Conservation (phyloP, 306 rosid genomes). For the Biancaea sappan region DNA sequence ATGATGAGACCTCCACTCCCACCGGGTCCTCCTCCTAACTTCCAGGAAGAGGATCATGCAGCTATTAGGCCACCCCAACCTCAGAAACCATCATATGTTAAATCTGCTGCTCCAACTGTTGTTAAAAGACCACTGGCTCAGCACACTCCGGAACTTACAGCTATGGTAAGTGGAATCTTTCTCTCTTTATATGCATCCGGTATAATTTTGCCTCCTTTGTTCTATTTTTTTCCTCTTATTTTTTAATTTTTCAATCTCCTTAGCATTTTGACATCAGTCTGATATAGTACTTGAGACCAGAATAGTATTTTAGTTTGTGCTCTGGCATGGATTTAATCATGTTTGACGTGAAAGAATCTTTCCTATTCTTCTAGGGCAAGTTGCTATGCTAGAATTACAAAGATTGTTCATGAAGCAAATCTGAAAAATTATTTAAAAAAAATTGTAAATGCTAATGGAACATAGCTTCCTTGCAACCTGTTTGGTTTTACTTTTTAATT, state of each 20-base stretch:
- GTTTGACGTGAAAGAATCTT: neutral
- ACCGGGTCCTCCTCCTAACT: slow-evolving; percentile 96
- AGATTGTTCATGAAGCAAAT: neutral
- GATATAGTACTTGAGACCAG: neutral
- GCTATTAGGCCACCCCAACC: slow-evolving; percentile 49
- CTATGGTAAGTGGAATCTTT: slow-evolving; percentile 75
- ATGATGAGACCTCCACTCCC: slow-evolving; percentile 99
- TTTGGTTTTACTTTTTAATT: neutral
- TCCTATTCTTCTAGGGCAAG: neutral
- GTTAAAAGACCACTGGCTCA: slow-evolving; percentile 97
- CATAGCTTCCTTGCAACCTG: neutral
- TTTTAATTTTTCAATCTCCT: neutral
- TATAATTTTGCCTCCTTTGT: neutral
- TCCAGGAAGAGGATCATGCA: slow-evolving; percentile 66
- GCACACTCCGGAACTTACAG: slow-evolving; percentile 98
- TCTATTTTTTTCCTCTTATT: neutral
- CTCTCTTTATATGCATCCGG: neutral
- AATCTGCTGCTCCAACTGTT: slow-evolving; percentile 97
- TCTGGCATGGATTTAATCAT: neutral
- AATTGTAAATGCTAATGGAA: no score
- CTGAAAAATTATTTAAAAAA: no score
- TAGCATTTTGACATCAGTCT: neutral
- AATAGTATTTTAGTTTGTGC: slow-evolving; percentile 14
- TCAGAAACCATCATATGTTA: slow-evolving; percentile 91
- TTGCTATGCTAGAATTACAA: neutral